A percentile compares a stretch with the other conserved stretches of the same genome.
These are phyloP conservation scores for Irpex rosettiformis DNA, from an alignment of 1,284 basidiomycete genomes.

Conservation along the genomic window DNA sequence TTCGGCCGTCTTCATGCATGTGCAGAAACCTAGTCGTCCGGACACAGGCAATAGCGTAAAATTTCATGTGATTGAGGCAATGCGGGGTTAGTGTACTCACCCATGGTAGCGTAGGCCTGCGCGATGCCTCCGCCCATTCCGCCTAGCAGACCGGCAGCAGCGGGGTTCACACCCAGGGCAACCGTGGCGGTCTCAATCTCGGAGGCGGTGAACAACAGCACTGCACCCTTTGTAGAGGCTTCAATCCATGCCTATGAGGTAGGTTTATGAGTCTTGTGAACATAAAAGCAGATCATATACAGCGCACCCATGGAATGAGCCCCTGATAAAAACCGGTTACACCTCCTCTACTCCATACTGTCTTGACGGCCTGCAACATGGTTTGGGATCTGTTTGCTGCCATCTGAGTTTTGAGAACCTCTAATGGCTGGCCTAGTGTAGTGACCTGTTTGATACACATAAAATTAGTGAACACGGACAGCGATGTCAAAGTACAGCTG, in stretches of 20 bases:
- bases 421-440: constrained; percentile 96
- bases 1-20: constrained; percentile 98
- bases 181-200: constrained; percentile 83
- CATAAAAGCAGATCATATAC: constrained; percentile 2
- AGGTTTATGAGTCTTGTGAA: constrained; percentile 13
- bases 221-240: constrained; percentile 97
- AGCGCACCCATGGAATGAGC: constrained; percentile 92
- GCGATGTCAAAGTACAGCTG: neutral
- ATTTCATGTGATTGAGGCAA: neutral
- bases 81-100: constrained; percentile 44
- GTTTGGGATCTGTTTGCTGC: constrained; percentile 89
- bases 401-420: constrained; percentile 99
- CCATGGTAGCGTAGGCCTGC: constrained; percentile 99
- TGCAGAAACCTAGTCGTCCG: constrained; percentile 78
- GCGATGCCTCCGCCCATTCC: constrained; percentile 98
- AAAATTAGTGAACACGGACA: constrained; percentile 14
- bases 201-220: constrained; percentile 93
- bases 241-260: constrained; percentile 92
- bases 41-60: neutral
- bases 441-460: constrained; percentile 68
- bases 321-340: constrained; percentile 95
- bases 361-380: constrained; percentile 84
- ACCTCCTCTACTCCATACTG: constrained; percentile 93
- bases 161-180: constrained; percentile 73
- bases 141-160: constrained; percentile 84